Evolutionary conservation across 768 basidiomycete species (phyloP), one percentile per base, ranked within the genome.

Genomic region (Boletus fagicola): DNA sequence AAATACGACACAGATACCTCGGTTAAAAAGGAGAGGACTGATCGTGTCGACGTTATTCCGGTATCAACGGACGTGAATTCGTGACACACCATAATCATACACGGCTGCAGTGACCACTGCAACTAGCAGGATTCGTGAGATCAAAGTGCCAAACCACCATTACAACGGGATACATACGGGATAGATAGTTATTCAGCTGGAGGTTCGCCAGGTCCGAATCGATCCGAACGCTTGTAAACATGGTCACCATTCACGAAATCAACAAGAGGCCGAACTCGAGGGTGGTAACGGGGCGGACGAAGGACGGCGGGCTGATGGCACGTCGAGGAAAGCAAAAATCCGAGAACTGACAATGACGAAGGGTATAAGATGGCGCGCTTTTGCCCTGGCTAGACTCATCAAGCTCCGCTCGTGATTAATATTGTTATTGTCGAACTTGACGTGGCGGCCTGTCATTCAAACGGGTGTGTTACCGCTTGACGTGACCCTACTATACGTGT

Each of bases 51-150:
- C 11, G 20, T 54, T 5, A 47, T 44, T 26, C 6, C 1, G 3
- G 5, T 24, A 10, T 18, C 31, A 28, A 42, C 1, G 1, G 15
- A 43, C 11, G 4, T 28, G 9, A 22, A 13, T 30, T 18, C 2
- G 35, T 11, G 20, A 51, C 57, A 4, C 15, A 61, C 60, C 4
- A n/a, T 49, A 59, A 35, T 59, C 57, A 24, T 49, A 59, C 0
- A 8, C 15, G 33, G 55, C 35, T 2, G 44, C 38, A 5, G 53
- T 28, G 18, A 59, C 13, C 1, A 46, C 33, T 15, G 22, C 12
- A 8, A 61, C 60, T 61, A 22, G n/a, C 22, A 1, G 11, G 11
- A n/a, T 18, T 24, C 12, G 22, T 59, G 6, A 52, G 57, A 36
- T n/a, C 42, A 30, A n/a, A n/a, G n/a, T n/a, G n/a, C n/a, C n/a